phyloP scores from a whole-genome alignment of 148 eudicot species.

The Rhododendron mucronatum region DNA sequence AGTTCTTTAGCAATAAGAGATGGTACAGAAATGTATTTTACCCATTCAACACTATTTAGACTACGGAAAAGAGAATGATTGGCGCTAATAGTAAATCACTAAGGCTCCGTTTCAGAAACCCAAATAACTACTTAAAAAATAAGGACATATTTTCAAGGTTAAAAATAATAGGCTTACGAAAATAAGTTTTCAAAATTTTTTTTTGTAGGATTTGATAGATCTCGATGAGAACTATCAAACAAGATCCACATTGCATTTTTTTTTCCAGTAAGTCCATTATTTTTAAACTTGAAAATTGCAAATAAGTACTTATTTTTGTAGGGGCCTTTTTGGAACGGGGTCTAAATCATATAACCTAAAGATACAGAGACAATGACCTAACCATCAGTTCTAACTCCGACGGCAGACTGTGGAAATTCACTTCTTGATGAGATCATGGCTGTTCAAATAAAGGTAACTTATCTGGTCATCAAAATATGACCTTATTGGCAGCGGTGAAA shows the following conservation, averaged over 20 bases:
- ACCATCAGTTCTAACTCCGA: slow-evolving; percentile 2
- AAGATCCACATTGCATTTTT: too few relatives aligned
- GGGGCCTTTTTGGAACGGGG: too few relatives aligned
- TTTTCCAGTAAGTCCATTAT: too few relatives aligned
- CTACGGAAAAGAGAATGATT: background rate
- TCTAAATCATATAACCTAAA: background rate
- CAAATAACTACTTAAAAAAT: too few relatives aligned
- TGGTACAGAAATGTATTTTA: background rate
- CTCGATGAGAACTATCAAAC: too few relatives aligned
- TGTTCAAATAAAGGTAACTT: slow-evolving; percentile 48
- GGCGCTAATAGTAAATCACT: background rate
- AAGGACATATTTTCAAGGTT: too few relatives aligned
- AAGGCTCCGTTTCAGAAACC: too few relatives aligned
- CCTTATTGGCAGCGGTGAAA: slow-evolving; percentile 29
- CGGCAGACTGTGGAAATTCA: slow-evolving; percentile 15
- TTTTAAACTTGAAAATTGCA: too few relatives aligned
- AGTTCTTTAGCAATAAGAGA: background rate
- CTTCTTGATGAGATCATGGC: slow-evolving; percentile 19
- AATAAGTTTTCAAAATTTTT: too few relatives aligned
- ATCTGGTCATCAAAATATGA: slow-evolving; percentile 18
- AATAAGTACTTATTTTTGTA: too few relatives aligned
- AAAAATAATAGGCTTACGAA: too few relatives aligned
- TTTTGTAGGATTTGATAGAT: too few relatives aligned
- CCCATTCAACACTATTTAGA: background rate
- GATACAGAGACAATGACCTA: background rate